These are phyloP conservation scores for Colletotrichum euphorbiae DNA, from an alignment of 2,329 filamentous ascomycete genomes.

Conservation along the genomic window DNA sequence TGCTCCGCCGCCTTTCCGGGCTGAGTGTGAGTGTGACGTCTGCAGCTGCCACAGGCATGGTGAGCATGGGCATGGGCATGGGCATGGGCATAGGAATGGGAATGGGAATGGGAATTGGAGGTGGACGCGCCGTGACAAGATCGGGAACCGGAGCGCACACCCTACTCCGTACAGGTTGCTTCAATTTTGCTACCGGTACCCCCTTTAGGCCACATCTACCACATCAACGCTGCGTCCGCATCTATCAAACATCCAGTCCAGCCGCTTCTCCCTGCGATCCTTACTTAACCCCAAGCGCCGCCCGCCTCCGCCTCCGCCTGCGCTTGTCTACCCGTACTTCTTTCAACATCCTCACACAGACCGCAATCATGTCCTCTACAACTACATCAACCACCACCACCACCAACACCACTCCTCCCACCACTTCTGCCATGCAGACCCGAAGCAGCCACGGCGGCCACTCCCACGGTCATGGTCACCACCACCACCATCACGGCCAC, in stretches of 20 bases:
- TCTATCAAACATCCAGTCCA: constrained; percentile 36
- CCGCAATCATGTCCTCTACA: constrained; percentile 52
- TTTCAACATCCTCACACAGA: constrained; percentile 20
- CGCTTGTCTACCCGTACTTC: constrained; percentile 11
- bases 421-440: constrained; percentile 49
- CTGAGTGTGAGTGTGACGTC: constrained; percentile 40
- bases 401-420: constrained; percentile 44
- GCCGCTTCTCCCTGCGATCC: constrained; percentile 33
- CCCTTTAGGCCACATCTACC: constrained; percentile 48
- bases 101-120: not conserved
- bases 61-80: not conserved
- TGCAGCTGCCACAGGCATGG: constrained; percentile 27
- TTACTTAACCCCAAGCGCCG: constrained; percentile 38
- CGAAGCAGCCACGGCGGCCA: constrained; percentile 63
- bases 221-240: constrained; percentile 36
- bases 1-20: constrained; percentile 40
- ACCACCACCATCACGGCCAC: constrained; percentile 78
- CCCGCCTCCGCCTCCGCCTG: constrained; percentile 29
- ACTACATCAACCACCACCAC: constrained; percentile 42
- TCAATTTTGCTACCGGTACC: constrained; percentile 33
- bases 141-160: constrained; percentile 46
- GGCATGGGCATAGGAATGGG: constrained; percentile 1
- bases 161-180: constrained; percentile 29
- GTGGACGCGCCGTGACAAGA: constrained; percentile 19
- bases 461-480: constrained; percentile 56